Percentiles rank a stretch among this genome's conserved stretches.
Evolutionary conservation across 1,284 basidiomycete genomes (phyloP).

Genomic region (Baeospora myosura): DNA sequence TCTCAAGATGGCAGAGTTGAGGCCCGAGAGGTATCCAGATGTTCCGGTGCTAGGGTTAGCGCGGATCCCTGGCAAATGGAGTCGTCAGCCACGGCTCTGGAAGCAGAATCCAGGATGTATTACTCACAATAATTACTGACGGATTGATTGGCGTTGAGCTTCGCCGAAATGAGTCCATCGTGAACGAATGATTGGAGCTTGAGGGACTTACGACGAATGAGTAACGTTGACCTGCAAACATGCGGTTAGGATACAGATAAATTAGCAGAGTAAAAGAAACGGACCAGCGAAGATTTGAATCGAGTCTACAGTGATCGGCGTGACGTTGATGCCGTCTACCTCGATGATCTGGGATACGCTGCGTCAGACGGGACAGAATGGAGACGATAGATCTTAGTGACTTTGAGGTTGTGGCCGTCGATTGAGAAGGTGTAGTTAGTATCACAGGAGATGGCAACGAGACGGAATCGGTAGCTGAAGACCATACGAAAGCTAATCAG

Average conservation of each 20-base stretch:
- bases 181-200: not conserved
- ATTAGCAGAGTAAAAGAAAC: not conserved
- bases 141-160: conserved; percentile 28
- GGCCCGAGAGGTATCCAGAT: conserved; percentile 23
- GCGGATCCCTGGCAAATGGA: conserved; percentile 27
- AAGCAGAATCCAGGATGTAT: conserved; percentile 13
- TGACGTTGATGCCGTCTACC: conserved; percentile 11
- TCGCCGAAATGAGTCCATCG: not conserved
- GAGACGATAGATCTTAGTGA: conserved; percentile 19
- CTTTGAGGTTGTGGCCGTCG: conserved; percentile 21
- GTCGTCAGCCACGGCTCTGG: not conserved
- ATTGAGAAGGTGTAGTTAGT: conserved; percentile 27
- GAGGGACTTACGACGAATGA: conserved; percentile 24
- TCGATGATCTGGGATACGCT: conserved; percentile 12
- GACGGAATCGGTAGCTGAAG: conserved; percentile 28
- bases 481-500: not conserved
- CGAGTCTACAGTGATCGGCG: conserved; percentile 11
- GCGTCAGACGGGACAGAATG: not conserved
- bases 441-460: conserved; percentile 42
- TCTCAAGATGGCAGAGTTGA: conserved; percentile 37
- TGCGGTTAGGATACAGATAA: not conserved
- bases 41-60: conserved; percentile 28
- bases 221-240: conserved; percentile 26
- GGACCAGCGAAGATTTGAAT: conserved; percentile 14
- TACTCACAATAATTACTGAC: conserved; percentile 30